Conservation (phyloP, 805 yeast genomes). For the Starmerella sirachaensis region DNA sequence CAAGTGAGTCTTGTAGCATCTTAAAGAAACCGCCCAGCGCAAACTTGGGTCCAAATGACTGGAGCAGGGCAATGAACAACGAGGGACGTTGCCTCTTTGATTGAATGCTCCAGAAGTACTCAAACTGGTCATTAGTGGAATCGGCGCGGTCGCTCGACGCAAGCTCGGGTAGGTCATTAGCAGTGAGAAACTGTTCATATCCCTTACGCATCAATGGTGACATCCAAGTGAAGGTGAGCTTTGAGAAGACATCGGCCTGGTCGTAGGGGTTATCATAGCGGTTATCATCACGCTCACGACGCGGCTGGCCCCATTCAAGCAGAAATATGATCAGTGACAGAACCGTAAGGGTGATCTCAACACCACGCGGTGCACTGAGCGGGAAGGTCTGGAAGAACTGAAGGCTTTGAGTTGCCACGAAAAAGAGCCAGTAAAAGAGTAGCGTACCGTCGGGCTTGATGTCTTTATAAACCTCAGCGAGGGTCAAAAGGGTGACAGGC, state of each 20-base stretch:
- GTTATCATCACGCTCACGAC: slow-evolving; percentile 29
- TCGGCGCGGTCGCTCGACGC: slow-evolving; percentile 58
- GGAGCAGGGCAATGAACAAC: slow-evolving; percentile 46
- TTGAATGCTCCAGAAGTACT: slow-evolving; percentile 50
- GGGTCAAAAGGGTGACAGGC: slow-evolving; percentile 48
- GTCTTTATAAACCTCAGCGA: slow-evolving; percentile 57
- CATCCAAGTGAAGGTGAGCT: slow-evolving; percentile 85
- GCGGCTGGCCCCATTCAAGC: slow-evolving; percentile 32
- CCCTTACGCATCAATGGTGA: slow-evolving; percentile 71
- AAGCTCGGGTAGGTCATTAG: slow-evolving; percentile 62
- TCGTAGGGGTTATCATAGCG: slow-evolving; percentile 36
- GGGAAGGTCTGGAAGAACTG: slow-evolving; percentile 30
- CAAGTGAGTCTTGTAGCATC: slow-evolving; percentile 59
- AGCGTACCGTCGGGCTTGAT: slow-evolving; percentile 55
- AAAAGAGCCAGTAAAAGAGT: slow-evolving; percentile 64
- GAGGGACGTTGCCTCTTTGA: slow-evolving; percentile 36
- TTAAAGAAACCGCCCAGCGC: slow-evolving; percentile 62
- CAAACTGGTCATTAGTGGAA: slow-evolving; percentile 38
- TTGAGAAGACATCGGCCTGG: slow-evolving; percentile 58
- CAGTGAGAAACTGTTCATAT: slow-evolving; percentile 40
- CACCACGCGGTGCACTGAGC: neutral
- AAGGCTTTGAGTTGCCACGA: slow-evolving; percentile 37
- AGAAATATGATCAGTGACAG: slow-evolving; percentile 21
- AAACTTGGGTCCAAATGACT: slow-evolving; percentile 66
- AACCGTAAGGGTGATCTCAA: slow-evolving; percentile 30